Percentiles rank a stretch among this genome's conserved stretches.
Evolutionary conservation across 139 green algal species (phyloP).

Genomic region (Closterium sp.): DNA sequence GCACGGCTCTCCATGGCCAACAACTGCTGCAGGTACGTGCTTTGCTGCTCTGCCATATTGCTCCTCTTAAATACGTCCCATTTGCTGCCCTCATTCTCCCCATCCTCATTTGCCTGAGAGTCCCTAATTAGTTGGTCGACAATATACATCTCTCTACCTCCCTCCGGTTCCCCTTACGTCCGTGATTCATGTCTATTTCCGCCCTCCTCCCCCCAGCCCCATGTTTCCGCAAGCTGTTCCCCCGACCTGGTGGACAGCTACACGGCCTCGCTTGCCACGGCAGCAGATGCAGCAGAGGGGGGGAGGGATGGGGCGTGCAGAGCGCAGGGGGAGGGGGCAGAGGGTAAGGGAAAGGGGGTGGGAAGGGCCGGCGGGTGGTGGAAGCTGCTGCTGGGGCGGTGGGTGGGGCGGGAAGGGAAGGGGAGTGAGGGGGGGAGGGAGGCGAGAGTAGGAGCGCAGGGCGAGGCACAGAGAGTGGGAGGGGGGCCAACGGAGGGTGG

Average conservation of each 20-base stretch:
- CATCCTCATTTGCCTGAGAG: neutral
- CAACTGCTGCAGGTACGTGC: slow-evolving; percentile 6
- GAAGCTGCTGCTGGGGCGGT: neutral
- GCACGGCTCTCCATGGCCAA: slow-evolving; percentile 12
- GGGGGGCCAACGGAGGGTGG: neutral
- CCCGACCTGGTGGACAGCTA: slow-evolving; percentile 18
- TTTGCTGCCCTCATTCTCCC: neutral
- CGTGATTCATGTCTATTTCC: too few relatives aligned
- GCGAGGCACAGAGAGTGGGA: neutral
- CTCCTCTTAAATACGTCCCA: too few relatives aligned
- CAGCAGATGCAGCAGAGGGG: neutral
- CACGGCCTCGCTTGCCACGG: neutral
- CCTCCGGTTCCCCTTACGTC: too few relatives aligned
- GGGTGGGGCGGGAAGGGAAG: neutral
- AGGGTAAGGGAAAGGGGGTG: neutral
- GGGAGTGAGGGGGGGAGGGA: neutral
- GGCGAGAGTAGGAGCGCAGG: neutral
- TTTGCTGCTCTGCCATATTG: too few relatives aligned
- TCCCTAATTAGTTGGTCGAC: neutral
- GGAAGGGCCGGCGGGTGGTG: neutral
- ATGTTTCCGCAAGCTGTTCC: slow-evolving; percentile 15
- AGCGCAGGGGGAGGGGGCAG: too few relatives aligned
- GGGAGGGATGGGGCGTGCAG: neutral
- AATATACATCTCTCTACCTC: neutral
- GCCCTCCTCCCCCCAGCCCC: neutral